Percentiles rank a stretch among this genome's conserved stretches.
Conservation (phyloP, 495 filamentous ascomycete species). For the Aspergillus sclerotioniger region DNA sequence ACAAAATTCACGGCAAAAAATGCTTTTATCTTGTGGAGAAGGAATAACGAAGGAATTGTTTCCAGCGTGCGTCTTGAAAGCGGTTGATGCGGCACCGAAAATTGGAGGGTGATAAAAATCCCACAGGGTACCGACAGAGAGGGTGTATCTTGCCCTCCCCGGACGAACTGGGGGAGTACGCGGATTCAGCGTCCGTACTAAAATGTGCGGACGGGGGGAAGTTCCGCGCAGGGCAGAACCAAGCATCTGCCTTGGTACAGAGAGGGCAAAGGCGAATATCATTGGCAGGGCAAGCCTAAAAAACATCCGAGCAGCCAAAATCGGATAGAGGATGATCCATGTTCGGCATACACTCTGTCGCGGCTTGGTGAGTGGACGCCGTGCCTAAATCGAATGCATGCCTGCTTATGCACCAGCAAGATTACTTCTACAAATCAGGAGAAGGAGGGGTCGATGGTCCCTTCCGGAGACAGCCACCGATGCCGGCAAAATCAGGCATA, state of each 20-base stretch:
- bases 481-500: conserved; percentile 13
- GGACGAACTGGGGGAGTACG: conserved; percentile 24
- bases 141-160: conserved; percentile 27
- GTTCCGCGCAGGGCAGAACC: conserved; percentile 25
- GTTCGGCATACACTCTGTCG: not conserved
- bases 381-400: conserved; percentile 11
- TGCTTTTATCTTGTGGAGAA: conserved; percentile 16
- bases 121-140: conserved; percentile 16
- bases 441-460: conserved; percentile 23
- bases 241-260: conserved; percentile 13
- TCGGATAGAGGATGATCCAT: not conserved
- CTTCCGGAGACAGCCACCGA: conserved; percentile 18
- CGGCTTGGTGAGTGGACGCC: not conserved
- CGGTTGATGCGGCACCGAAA: conserved; percentile 20
- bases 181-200: conserved; percentile 32
- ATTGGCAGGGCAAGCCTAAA: conserved; percentile 11
- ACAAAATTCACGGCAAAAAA: conserved; percentile 15
- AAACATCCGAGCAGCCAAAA: conserved; percentile 11
- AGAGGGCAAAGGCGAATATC: conserved; percentile 15
- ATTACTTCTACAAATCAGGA: conserved; percentile 18
- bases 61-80: conserved; percentile 12
- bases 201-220: conserved; percentile 30
- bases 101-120: conserved; percentile 17
- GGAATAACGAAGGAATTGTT: conserved; percentile 10
- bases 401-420: conserved; percentile 8